Percentiles rank a stretch among this genome's conserved stretches.
Conservation (phyloP, 192 early-diverging fungal genomes). For the Jimgerdemannia flammicorona region DNA sequence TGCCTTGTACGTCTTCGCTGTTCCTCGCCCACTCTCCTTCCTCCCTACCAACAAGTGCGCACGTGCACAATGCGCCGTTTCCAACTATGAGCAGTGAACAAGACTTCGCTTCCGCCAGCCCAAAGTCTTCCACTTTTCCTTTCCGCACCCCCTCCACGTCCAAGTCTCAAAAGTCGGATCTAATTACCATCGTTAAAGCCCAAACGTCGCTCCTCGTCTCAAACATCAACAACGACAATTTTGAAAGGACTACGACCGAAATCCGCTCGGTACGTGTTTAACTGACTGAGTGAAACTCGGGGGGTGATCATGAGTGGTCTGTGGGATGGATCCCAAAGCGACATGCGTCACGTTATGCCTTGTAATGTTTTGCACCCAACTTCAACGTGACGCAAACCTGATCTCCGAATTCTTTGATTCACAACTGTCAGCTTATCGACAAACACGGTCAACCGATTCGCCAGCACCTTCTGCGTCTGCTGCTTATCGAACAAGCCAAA, state of each 20-base stretch:
- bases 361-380: not conserved
- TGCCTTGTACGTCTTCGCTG: not conserved
- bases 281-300: not conserved
- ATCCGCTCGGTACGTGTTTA: conserved; percentile 41
- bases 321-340: not conserved
- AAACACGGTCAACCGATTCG: conserved; percentile 47
- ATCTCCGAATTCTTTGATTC: not conserved
- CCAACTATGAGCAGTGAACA: conserved; percentile 54
- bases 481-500: conserved; percentile 12
- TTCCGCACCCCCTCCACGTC: conserved; percentile 35
- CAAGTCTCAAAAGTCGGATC: conserved; percentile 37
- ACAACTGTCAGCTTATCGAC: conserved; percentile 37
- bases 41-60: not conserved
- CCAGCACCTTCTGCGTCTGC: conserved; percentile 42
- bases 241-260: conserved; percentile 42
- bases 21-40: not conserved
- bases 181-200: conserved; percentile 54
- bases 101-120: conserved; percentile 32
- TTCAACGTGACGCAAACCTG: not conserved
- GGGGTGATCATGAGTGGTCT: not conserved
- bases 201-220: conserved; percentile 51
- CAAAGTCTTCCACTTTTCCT: conserved; percentile 41
- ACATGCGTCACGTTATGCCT: not conserved
- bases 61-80: conserved; percentile 22
- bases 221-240: conserved; percentile 48